Evolutionary conservation across 1,139 yeast species (phyloP).

Genomic region (Suhomyces wounanorum): DNA sequence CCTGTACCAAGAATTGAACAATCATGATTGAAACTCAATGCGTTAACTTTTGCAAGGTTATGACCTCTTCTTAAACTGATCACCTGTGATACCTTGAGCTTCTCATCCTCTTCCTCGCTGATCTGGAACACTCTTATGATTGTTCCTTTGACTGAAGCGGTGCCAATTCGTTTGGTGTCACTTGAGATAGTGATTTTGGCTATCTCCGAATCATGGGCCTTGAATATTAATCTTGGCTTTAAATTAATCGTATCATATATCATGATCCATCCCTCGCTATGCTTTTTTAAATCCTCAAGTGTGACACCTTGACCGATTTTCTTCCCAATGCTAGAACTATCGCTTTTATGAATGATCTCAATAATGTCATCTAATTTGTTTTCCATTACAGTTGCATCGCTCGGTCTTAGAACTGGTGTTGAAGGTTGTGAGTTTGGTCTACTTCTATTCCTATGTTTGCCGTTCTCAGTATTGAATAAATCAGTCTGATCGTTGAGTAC

Average conservation of each 20-base stretch:
- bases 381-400: slow-evolving; percentile 20
- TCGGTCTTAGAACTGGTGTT: slow-evolving; percentile 21
- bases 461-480: slow-evolving; percentile 24
- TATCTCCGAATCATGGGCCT: slow-evolving; percentile 58
- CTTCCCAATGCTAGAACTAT: slow-evolving; percentile 9
- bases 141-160: slow-evolving; percentile 74
- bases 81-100: slow-evolving; percentile 29
- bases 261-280: slow-evolving; percentile 45
- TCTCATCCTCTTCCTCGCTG: slow-evolving; percentile 15
- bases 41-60: slow-evolving; percentile 56
- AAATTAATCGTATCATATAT: slow-evolving; percentile 63
- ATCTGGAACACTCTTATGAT: slow-evolving; percentile 55
- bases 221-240: slow-evolving; percentile 56
- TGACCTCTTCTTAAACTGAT: slow-evolving; percentile 72
- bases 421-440: slow-evolving; percentile 13
- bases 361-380: slow-evolving; percentile 18
- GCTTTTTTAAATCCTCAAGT: slow-evolving; percentile 28
- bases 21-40: slow-evolving; percentile 55
- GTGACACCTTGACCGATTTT: slow-evolving; percentile 18
- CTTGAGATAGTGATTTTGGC: slow-evolving; percentile 51
- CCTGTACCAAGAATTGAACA: slow-evolving; percentile 61
- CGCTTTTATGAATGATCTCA: slow-evolving; percentile 25
- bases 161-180: slow-evolving; percentile 58
- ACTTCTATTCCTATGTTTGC: slow-evolving; percentile 6
- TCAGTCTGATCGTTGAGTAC: slow-evolving; percentile 32